Percentiles rank a stretch among this genome's conserved stretches.
phyloP scores from a whole-genome alignment of 441 rosid species.

The Jatropha multifida region DNA sequence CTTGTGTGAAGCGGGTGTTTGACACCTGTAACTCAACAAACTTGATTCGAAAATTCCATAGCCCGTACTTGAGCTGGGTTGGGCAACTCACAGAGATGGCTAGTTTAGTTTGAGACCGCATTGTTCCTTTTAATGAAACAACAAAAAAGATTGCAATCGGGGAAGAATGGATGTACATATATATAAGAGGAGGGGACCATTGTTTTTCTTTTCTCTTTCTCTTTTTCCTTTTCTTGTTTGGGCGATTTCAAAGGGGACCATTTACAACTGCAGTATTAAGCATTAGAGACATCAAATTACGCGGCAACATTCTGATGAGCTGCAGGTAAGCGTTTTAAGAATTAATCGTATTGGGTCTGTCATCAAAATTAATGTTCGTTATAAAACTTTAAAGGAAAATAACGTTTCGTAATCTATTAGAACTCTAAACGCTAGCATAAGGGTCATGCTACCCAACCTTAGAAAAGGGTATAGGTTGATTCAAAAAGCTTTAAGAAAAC shows the following conservation, averaged over 20 bases:
- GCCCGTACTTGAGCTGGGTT: slow-evolving; percentile 27
- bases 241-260: slow-evolving; percentile 22
- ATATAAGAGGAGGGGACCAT: slow-evolving; percentile 29
- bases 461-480: no score
- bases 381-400: no score
- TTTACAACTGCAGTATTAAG: neutral
- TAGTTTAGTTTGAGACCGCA: slow-evolving; percentile 24
- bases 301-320: neutral
- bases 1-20: slow-evolving; percentile 29
- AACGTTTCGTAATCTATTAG: no score
- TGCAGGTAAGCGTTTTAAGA: neutral
- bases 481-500: no score
- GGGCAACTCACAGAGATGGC: slow-evolving; percentile 25
- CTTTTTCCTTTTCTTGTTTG: neutral
- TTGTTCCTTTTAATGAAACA: slow-evolving; percentile 50
- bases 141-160: slow-evolving; percentile 22
- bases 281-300: neutral
- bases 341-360: no score
- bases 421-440: no score
- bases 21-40: slow-evolving; percentile 40
- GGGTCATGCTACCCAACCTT: no score
- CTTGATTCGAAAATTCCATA: slow-evolving; percentile 11
- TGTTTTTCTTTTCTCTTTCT: neutral
- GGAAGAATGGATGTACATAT: neutral
- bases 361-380: no score